Conservation (phyloP, 2,329 filamentous ascomycete genomes). For the Sclerotinia sclerotiorum region DNA sequence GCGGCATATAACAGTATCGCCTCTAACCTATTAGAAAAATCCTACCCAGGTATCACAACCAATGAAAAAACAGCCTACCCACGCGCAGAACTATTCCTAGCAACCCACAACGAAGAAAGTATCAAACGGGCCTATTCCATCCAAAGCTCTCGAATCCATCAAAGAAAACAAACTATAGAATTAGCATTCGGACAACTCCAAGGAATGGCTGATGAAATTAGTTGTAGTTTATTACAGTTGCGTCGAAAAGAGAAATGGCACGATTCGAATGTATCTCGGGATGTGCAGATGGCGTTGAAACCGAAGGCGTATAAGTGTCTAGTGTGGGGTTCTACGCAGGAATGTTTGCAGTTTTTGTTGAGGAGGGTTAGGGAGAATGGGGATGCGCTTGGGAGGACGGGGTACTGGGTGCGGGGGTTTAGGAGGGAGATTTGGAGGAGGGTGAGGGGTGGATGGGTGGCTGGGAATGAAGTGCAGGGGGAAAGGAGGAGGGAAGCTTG, state of each 20-base stretch:
- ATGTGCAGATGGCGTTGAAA: not conserved
- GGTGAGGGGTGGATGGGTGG: not conserved
- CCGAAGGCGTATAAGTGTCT: conserved; percentile 61
- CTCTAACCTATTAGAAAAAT: conserved; percentile 46
- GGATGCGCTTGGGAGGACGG: conserved; percentile 44
- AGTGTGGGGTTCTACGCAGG: conserved; percentile 65
- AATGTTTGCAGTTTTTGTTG: conserved; percentile 83
- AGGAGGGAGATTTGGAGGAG: conserved; percentile 28
- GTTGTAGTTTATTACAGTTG: conserved; percentile 52
- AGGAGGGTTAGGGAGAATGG: conserved; percentile 51
- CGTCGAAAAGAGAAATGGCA: not conserved
- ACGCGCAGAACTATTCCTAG: conserved; percentile 62
- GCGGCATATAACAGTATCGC: conserved; percentile 57
- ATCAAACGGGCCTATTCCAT: conserved; percentile 57
- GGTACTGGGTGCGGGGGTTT: conserved; percentile 33
- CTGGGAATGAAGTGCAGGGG: too few relatives aligned
- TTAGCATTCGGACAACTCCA: conserved; percentile 73
- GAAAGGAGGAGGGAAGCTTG: too few relatives aligned
- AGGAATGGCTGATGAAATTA: conserved; percentile 93
- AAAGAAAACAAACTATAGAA: conserved; percentile 44
- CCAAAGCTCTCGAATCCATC: conserved; percentile 44
- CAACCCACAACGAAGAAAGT: conserved; percentile 75
- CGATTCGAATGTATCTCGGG: rapidly evolving
- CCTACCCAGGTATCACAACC: conserved; percentile 41
- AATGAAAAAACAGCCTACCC: conserved; percentile 21